A percentile compares a stretch with the other conserved stretches of the same genome.
Evolutionary conservation across 129 eudicot genomes (phyloP).

Genomic region (Ambrosia trifida): DNA sequence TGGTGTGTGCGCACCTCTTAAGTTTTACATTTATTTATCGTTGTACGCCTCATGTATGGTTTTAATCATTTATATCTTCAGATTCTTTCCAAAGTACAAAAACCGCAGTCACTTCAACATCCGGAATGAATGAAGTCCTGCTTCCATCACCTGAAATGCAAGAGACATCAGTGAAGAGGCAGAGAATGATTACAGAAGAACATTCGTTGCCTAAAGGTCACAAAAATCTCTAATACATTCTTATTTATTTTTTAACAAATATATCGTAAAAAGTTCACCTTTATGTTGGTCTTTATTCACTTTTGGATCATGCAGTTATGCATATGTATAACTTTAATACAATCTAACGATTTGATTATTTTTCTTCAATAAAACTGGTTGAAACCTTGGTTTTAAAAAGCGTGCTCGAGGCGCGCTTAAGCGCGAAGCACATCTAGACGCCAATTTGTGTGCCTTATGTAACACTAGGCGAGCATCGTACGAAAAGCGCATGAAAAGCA

Average conservation of each 20-base stretch:
- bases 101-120: constrained; percentile 32
- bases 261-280: not conserved
- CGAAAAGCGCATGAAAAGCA: too few relatives aligned
- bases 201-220: constrained; percentile 45
- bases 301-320: too few relatives aligned
- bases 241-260: not conserved
- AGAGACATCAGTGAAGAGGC: constrained; percentile 35
- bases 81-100: constrained; percentile 53
- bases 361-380: too few relatives aligned
- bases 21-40: not conserved
- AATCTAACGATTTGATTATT: too few relatives aligned
- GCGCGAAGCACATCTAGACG: too few relatives aligned
- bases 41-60: not conserved
- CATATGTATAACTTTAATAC: too few relatives aligned
- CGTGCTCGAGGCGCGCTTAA: too few relatives aligned
- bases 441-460: too few relatives aligned
- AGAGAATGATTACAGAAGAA: constrained; percentile 25
- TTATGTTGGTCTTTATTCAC: not conserved
- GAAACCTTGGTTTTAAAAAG: too few relatives aligned
- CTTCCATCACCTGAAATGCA: constrained; percentile 38
- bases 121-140: constrained; percentile 24
- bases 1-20: constrained; percentile 40
- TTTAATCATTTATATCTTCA: constrained; percentile 24
- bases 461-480: too few relatives aligned
- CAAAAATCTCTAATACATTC: constrained; percentile 15